Conservation (phyloP, 2,329 filamentous ascomycete species). For the Fusarium sp. region DNA sequence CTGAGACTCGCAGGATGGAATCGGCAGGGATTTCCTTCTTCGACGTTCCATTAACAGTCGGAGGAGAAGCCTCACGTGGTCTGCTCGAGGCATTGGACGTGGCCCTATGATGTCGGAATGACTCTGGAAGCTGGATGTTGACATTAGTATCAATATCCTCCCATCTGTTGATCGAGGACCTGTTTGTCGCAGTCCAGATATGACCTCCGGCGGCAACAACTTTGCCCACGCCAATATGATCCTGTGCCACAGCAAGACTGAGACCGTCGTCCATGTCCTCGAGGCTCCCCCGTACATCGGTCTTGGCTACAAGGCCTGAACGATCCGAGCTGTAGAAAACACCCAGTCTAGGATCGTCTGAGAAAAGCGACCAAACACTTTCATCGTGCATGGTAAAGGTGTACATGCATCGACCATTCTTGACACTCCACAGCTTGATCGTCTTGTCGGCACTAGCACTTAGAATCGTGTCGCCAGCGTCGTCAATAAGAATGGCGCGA, state of each 20-base stretch:
- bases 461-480: conserved; percentile 89
- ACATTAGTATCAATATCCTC: conserved; percentile 83
- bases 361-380: conserved; percentile 96
- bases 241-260: conserved; percentile 90
- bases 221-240: conserved; percentile 84
- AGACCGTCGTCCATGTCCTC: conserved; percentile 83
- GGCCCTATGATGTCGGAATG: conserved; percentile 61
- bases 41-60: conserved; percentile 48
- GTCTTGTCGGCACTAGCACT: conserved; percentile 97
- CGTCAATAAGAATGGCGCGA: conserved; percentile 88
- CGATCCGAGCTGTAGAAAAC: conserved; percentile 97
- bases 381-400: conserved; percentile 99
- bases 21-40: conserved; percentile 79
- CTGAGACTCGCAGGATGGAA: conserved; percentile 84
- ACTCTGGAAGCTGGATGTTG: conserved; percentile 73
- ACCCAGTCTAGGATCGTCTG: conserved; percentile 84
- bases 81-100: conserved; percentile 58
- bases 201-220: conserved; percentile 77
- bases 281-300: conserved; percentile 81
- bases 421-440: conserved; percentile 97
- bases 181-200: conserved; percentile 90
- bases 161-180: conserved; percentile 94
- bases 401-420: conserved; percentile 94
- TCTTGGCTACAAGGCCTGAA: conserved; percentile 94
- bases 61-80: conserved; percentile 48